phyloP scores from a whole-genome alignment of 495 filamentous ascomycete genomes.

The Pseudomonodictys pantanalensis region DNA sequence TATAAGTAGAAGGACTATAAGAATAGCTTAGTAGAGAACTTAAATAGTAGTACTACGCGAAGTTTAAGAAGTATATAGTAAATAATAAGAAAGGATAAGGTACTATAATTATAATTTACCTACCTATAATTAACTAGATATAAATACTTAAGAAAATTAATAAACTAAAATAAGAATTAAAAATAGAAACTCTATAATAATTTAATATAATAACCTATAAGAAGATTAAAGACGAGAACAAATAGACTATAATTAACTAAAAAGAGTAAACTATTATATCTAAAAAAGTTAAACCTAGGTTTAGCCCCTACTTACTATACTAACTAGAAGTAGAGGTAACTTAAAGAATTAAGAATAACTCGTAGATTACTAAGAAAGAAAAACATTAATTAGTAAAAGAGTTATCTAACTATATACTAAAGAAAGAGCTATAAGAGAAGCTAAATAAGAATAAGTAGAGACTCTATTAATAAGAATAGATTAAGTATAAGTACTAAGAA shows the following conservation, averaged over 20 bases:
- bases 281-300: not conserved
- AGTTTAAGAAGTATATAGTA: no score
- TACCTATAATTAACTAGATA: no score
- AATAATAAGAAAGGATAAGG: no score
- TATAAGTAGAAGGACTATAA: no score
- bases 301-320: not conserved
- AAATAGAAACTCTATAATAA: no score
- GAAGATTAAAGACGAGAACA: not conserved
- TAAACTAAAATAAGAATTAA: no score
- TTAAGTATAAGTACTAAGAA: not conserved
- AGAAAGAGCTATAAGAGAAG: not conserved
- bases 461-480: no score
- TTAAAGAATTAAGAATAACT: not conserved
- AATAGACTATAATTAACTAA: not conserved
- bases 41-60: no score
- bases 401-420: not conserved
- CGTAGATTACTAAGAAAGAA: not conserved
- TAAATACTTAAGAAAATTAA: no score
- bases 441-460: not conserved
- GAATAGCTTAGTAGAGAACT: no score
- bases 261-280: not conserved
- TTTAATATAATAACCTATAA: not conserved
- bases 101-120: no score
- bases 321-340: not conserved
- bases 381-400: not conserved